These are phyloP conservation scores for Naganishia sp. DNA, from an alignment of 1,284 basidiomycete genomes.

Conservation along the genomic window DNA sequence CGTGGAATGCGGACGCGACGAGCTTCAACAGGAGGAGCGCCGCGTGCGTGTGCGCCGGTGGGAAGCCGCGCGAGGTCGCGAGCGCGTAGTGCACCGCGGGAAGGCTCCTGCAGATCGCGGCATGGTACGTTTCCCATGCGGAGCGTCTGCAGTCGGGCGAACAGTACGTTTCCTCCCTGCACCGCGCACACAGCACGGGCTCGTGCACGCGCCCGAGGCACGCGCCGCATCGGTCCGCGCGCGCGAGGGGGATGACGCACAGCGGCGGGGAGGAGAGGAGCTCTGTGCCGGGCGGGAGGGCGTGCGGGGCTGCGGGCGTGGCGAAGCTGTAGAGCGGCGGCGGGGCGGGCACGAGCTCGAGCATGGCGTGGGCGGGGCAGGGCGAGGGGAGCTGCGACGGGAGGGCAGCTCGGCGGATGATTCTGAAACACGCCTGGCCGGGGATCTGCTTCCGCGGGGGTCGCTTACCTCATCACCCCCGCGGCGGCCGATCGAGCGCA, in stretches of 20 bases:
- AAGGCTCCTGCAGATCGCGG: slow-evolving; percentile 21
- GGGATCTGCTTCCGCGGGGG: too few relatives aligned
- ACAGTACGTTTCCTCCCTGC: slow-evolving; percentile 26
- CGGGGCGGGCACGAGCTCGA: slow-evolving; percentile 11
- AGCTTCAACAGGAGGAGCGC: slow-evolving; percentile 17
- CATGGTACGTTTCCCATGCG: slow-evolving; percentile 31
- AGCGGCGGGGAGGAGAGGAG: slow-evolving; percentile 8
- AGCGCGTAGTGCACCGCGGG: slow-evolving; percentile 27
- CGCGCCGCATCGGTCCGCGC: slow-evolving; percentile 1
- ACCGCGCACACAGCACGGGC: slow-evolving; percentile 20
- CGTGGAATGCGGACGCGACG: slow-evolving; percentile 7
- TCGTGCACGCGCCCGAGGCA: slow-evolving; percentile 13
- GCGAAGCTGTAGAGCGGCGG: slow-evolving; percentile 14
- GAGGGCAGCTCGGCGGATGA: too few relatives aligned
- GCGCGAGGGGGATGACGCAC: slow-evolving; percentile 13
- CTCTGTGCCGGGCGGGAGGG: not conserved
- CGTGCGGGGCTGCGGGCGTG: not conserved
- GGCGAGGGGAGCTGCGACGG: too few relatives aligned
- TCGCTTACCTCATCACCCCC: too few relatives aligned
- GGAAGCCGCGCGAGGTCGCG: slow-evolving; percentile 4
- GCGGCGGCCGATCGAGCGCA: too few relatives aligned
- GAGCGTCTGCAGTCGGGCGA: slow-evolving; percentile 5
- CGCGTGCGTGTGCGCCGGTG: slow-evolving; percentile 20
- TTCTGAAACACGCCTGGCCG: too few relatives aligned
- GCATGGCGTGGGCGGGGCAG: not conserved